Conservation (phyloP, 768 basidiomycete genomes). For the Boletus subcaerulescens region DNA sequence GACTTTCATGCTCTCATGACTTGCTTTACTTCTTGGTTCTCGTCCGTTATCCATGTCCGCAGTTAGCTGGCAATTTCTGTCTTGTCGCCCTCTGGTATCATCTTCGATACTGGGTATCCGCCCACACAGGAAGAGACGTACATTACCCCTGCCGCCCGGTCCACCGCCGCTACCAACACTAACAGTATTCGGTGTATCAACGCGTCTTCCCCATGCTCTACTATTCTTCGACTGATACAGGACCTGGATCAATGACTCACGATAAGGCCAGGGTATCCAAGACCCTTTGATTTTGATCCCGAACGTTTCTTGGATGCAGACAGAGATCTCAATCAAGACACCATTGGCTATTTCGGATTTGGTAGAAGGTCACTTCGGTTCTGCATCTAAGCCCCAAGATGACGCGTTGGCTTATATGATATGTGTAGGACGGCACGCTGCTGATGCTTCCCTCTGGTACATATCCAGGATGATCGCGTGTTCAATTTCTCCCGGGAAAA, state of each 20-base stretch:
- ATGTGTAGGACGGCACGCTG: constrained; percentile 23
- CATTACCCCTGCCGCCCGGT: too few species aligned
- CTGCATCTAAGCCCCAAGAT: background rate
- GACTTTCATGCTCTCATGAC: too few species aligned
- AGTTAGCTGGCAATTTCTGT: too few species aligned
- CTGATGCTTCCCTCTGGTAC: constrained; percentile 29
- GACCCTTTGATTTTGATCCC: constrained; percentile 32
- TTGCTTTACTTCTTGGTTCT: too few species aligned
- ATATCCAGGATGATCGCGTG: constrained; percentile 26
- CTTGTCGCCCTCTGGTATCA: too few species aligned
- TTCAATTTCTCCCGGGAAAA: constrained; percentile 27
- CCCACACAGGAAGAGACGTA: too few species aligned
- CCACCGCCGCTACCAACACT: too few species aligned
- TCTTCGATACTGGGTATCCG: too few species aligned
- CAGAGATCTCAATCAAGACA: constrained; percentile 25
- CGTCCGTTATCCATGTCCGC: too few species aligned
- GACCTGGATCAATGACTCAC: constrained; percentile 33
- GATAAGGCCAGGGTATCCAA: constrained; percentile 30
- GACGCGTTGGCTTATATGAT: constrained; percentile 4
- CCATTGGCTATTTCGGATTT: constrained; percentile 24
- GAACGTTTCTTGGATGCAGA: constrained; percentile 26
- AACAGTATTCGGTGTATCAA: too few species aligned
- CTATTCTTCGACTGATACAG: background rate
- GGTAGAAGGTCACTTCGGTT: constrained; percentile 18
- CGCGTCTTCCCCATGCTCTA: background rate